Percentiles rank a stretch among this genome's conserved stretches.
Evolutionary conservation across 2,329 filamentous ascomycete genomes (phyloP).

Genomic region (Colletotrichum costaricense): DNA sequence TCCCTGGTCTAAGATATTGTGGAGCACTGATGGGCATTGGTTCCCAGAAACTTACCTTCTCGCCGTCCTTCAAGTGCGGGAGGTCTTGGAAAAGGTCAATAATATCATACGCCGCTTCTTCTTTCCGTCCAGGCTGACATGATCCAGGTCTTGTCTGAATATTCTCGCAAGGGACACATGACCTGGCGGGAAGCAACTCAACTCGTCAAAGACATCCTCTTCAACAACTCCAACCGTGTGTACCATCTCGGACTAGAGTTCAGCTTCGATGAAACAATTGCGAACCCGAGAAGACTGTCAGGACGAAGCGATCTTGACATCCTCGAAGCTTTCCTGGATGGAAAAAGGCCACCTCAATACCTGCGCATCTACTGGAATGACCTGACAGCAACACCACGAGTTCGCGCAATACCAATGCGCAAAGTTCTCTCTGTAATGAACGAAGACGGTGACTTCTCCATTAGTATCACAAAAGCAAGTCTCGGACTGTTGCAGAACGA

Average conservation of each 20-base stretch:
- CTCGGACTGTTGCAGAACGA: conserved; percentile 79
- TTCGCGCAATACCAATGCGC: conserved; percentile 74
- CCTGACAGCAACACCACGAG: conserved; percentile 76
- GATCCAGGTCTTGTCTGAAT: conserved; percentile 71
- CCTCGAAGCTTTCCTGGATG: conserved; percentile 55
- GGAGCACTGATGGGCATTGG: conserved; percentile 84
- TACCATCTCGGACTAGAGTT: conserved; percentile 71
- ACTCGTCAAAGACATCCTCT: conserved; percentile 76
- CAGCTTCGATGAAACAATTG: conserved; percentile 40
- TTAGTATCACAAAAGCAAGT: conserved; percentile 73
- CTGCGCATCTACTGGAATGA: conserved; percentile 83
- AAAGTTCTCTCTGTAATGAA: conserved; percentile 61
- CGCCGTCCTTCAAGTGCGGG: conserved; percentile 77
- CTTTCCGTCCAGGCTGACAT: conserved; percentile 28
- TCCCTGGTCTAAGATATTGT: conserved; percentile 80
- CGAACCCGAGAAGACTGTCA: neutral
- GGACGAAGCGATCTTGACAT: conserved; percentile 47
- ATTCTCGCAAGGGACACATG: conserved; percentile 73
- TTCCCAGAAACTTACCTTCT: conserved; percentile 83
- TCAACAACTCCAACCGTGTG: conserved; percentile 80
- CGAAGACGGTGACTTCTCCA: conserved; percentile 54
- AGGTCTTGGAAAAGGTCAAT: conserved; percentile 73
- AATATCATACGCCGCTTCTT: neutral
- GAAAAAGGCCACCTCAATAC: conserved; percentile 68
- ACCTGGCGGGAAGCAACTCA: conserved; percentile 70